Conservation (phyloP, 2,329 filamentous ascomycete species). For the Hymenoscyphus scutula region DNA sequence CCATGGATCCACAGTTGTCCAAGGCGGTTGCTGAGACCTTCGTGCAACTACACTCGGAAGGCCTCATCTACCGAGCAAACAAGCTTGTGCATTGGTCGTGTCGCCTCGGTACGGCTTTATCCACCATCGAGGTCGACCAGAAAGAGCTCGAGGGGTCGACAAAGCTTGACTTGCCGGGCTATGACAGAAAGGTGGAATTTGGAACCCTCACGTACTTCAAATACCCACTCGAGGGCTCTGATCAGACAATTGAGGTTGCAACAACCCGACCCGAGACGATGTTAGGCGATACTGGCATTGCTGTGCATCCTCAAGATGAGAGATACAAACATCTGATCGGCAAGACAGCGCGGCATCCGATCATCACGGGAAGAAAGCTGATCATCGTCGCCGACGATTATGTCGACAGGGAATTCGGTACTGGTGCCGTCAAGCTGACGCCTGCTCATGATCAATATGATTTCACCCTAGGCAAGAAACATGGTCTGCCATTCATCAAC, state of each 20-base stretch:
- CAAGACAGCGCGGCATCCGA: slow-evolving; percentile 79
- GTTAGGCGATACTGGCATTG: slow-evolving; percentile 87
- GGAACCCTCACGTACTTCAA: slow-evolving; percentile 86
- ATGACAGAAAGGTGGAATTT: slow-evolving; percentile 92
- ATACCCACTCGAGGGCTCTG: slow-evolving; percentile 76
- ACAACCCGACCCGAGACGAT: slow-evolving; percentile 92
- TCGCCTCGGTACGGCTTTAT: slow-evolving; percentile 79
- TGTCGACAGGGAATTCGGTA: slow-evolving; percentile 88
- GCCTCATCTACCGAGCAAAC: slow-evolving; percentile 86
- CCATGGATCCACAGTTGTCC: slow-evolving; percentile 81
- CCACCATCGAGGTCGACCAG: slow-evolving; percentile 85
- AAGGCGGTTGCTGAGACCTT: slow-evolving; percentile 84
- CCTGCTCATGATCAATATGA: slow-evolving; percentile 93
- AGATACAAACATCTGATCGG: slow-evolving; percentile 83
- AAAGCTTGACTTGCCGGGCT: slow-evolving; percentile 82
- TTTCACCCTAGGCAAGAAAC: slow-evolving; percentile 76
- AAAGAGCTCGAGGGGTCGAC: slow-evolving; percentile 83
- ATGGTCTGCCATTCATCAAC: slow-evolving; percentile 84
- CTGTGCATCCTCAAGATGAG: slow-evolving; percentile 79
- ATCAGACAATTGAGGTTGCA: slow-evolving; percentile 81
- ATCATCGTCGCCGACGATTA: slow-evolving; percentile 83
- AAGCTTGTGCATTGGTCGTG: slow-evolving; percentile 92
- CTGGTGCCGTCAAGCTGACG: slow-evolving; percentile 92
- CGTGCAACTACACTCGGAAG: slow-evolving; percentile 82
- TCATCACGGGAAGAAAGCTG: slow-evolving; percentile 70